Evolutionary conservation across 495 filamentous ascomycete genomes (phyloP).

Genomic region (Darksidea phi): DNA sequence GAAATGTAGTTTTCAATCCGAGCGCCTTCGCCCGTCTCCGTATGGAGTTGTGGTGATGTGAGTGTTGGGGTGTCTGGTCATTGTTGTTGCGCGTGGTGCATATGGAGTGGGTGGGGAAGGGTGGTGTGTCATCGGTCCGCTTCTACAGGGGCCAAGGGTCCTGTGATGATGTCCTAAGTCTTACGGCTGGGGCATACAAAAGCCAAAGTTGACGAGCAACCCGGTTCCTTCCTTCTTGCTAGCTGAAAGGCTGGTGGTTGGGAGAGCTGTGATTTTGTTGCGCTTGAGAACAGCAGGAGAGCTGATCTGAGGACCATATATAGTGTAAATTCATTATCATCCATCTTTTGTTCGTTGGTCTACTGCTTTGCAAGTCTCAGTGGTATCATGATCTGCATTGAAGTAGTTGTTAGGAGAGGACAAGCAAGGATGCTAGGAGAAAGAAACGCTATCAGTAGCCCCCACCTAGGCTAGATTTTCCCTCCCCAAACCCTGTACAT

Average conservation of each 20-base stretch:
- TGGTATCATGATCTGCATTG: background rate
- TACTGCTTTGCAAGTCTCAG: background rate
- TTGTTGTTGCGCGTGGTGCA: background rate
- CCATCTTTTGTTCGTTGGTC: no score
- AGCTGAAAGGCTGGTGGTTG: background rate
- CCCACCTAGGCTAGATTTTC: background rate
- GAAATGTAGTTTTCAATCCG: conserved; percentile 32
- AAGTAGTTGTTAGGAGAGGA: conserved; percentile 19
- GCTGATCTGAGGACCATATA: conserved; percentile 27
- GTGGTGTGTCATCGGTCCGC: background rate
- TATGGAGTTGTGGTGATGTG: background rate
- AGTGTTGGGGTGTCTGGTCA: conserved; percentile 11
- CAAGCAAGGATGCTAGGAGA: conserved; percentile 1
- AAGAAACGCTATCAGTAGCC: conserved; percentile 23
- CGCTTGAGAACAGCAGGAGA: conserved; percentile 15
- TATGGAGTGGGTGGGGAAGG: background rate
- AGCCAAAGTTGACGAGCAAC: conserved; percentile 25
- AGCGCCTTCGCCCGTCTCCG: conserved; percentile 9
- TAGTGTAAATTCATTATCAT: background rate
- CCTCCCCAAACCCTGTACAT: background rate
- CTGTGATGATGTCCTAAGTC: conserved; percentile 17
- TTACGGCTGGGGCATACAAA: conserved; percentile 3
- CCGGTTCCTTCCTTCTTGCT: background rate
- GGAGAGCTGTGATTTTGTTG: conserved; percentile 7
- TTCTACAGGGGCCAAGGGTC: conserved; percentile 5